Evolutionary conservation across 1,284 basidiomycete genomes (phyloP), one percentile per base, ranked within the genome.

Genomic region (Fomitopsis betulina): DNA sequence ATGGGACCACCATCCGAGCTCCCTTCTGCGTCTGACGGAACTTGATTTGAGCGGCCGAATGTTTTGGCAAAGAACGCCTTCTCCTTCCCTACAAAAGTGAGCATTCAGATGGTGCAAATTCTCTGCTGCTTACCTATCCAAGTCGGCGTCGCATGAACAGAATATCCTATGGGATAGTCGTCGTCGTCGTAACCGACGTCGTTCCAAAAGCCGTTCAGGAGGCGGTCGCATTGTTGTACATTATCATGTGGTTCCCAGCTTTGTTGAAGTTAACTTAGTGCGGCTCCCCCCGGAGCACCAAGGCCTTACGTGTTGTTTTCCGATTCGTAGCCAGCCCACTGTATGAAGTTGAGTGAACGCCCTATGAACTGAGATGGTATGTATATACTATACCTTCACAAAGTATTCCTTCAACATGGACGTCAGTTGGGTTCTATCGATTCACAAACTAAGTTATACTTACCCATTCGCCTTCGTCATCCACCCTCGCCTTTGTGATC

Each of bases 211-310:
- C 81, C 82, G 23, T 67, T 60, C 32, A 88, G 69, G 3, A 89
- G 74, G 23, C 81, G 76, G 5, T 76, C 67, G 63, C 87, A 89
- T 17, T 75, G 72, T 47, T 68, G 63, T 4, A 87, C 74, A 63
- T 89, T 86, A 15, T 70, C 70, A 53, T 76, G 68, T 6, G 87
- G 87, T 58, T 89, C 87, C 87, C 87, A 89, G 60, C 87, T 89
- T 58, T 33, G 35, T 43, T 19, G 33, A 1, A 25, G 51, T 58
- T 2, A 58, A 58, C 37, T n/a, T 27, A 62, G 43, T 35, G n/a
- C n/a, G 47, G 54, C 13, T 17, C n/a, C 25, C 54, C 25, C 6
- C 37, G 5, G 50, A 23, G 15, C 32, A 35, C 17, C 33, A 54
- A 21, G 19, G 9, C 61, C 68, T 50, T 59, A 81, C 82, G 74